A percentile compares a stretch with the other conserved stretches of the same genome.
Evolutionary conservation across 2,329 filamentous ascomycete genomes (phyloP).

Genomic region (Penicillium sp.): DNA sequence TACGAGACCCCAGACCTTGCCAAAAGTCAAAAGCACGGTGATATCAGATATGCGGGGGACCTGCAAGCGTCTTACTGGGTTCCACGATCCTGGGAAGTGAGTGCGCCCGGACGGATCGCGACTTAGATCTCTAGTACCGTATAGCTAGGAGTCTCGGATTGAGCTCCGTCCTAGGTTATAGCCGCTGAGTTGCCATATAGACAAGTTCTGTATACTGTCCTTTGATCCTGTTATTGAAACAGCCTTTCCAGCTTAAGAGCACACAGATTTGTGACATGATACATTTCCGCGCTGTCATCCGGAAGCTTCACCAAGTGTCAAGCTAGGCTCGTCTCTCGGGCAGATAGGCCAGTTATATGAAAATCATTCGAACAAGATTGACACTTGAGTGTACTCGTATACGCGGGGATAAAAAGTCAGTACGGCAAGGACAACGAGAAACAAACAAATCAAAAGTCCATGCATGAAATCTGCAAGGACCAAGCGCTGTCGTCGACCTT

Average conservation of each 20-base stretch:
- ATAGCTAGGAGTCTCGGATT: neutral
- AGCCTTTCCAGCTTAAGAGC: neutral
- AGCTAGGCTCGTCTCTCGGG: neutral
- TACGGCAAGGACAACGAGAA: neutral
- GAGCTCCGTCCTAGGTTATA: neutral
- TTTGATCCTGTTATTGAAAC: neutral
- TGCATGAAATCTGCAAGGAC: constrained; percentile 33
- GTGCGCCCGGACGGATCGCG: no score
- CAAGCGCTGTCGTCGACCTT: constrained; percentile 21
- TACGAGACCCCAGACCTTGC: neutral
- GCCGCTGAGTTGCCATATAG: neutral
- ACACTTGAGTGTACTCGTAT: neutral
- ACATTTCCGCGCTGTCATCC: neutral
- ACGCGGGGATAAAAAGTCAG: neutral
- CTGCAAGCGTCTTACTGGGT: constrained; percentile 8
- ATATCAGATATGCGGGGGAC: constrained; percentile 19
- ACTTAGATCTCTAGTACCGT: neutral
- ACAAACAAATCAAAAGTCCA: neutral
- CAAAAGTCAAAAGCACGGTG: constrained; percentile 6
- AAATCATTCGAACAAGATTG: neutral
- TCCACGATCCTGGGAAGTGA: constrained; percentile 15
- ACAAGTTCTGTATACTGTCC: neutral
- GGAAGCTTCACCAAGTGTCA: neutral
- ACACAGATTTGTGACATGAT: neutral
- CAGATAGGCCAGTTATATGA: neutral